Percentiles rank a stretch among this genome's conserved stretches.
Conservation (phyloP, 148 eudicot species). For the Dianthus caryophyllus region DNA sequence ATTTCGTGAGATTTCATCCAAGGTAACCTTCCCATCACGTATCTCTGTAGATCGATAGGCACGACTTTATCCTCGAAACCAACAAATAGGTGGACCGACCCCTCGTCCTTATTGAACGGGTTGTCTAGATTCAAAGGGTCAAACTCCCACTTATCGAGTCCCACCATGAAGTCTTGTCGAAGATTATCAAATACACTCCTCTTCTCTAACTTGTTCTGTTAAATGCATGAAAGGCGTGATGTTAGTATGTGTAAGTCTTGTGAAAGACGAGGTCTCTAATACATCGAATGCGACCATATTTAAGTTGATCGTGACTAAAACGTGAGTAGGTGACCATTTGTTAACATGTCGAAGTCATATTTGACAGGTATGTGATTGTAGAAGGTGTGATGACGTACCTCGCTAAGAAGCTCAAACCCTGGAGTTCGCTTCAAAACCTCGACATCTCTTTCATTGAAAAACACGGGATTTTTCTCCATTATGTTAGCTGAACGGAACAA, state of each 20-base stretch:
- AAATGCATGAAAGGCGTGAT: neutral
- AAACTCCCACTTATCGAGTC: conserved; percentile 53
- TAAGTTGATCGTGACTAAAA: too few species aligned
- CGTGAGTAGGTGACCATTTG: too few species aligned
- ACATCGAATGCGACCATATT: too few species aligned
- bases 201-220: conserved; percentile 46
- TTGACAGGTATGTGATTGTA: neutral
- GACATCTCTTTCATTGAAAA: conserved; percentile 47
- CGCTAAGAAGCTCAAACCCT: conserved; percentile 50
- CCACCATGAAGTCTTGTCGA: conserved; percentile 39
- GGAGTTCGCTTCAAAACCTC: conserved; percentile 62
- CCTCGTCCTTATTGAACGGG: conserved; percentile 31
- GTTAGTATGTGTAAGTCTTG: too few species aligned
- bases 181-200: conserved; percentile 42
- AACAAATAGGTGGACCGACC: conserved; percentile 47
- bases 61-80: conserved; percentile 54
- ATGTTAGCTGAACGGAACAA: conserved; percentile 45
- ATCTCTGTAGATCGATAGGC: conserved; percentile 44
- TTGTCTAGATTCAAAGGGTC: conserved; percentile 44
- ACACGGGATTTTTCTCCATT: conserved; percentile 48
- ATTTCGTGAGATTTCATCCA: conserved; percentile 57
- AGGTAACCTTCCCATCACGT: conserved; percentile 33
- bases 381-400: conserved; percentile 33
- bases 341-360: neutral
- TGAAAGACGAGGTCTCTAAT: too few species aligned